These are phyloP conservation scores for Cucurbita argyrosperma DNA, from an alignment of 306 rosid species.

Conservation along the genomic window DNA sequence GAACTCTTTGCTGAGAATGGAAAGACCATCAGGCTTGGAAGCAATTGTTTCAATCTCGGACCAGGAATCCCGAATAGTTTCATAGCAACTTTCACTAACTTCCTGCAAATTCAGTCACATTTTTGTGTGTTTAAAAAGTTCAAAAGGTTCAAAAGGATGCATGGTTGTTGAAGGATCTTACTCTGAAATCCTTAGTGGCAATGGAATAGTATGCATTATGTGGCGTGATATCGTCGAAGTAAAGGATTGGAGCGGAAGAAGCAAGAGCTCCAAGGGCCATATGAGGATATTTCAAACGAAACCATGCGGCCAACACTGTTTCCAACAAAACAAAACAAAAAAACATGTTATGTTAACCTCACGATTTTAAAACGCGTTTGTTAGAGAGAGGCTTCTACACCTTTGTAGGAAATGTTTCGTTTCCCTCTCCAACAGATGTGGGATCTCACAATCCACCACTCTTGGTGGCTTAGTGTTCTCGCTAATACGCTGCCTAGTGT, in stretches of 20 bases:
- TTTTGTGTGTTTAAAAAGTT: not conserved
- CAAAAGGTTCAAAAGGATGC: not conserved
- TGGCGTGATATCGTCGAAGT: conserved; percentile 39
- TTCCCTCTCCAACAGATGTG: no score
- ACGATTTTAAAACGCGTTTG: no score
- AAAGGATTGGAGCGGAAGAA: conserved; percentile 73
- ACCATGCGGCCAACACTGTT: conserved; percentile 79
- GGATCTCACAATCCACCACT: no score
- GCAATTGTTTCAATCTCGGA: conserved; percentile 40
- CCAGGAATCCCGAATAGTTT: conserved; percentile 50
- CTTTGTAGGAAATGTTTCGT: no score
- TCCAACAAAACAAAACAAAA: not conserved
- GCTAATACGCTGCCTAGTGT: no score
- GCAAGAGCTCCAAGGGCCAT: conserved; percentile 64
- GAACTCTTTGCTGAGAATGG: conserved; percentile 38
- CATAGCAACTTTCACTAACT: conserved; percentile 46
- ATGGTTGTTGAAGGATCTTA: conserved; percentile 5
- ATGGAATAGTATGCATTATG: conserved; percentile 30
- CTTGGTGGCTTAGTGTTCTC: no score
- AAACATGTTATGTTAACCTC: no score
- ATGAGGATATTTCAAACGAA: conserved; percentile 76
- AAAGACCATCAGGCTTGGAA: conserved; percentile 32
- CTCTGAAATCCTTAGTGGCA: conserved; percentile 51
- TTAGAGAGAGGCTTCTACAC: no score
- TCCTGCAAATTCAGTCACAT: conserved; percentile 28